Evolutionary conservation across 2,329 filamentous ascomycete species (phyloP).

Genomic region (Neospermospora avenae): DNA sequence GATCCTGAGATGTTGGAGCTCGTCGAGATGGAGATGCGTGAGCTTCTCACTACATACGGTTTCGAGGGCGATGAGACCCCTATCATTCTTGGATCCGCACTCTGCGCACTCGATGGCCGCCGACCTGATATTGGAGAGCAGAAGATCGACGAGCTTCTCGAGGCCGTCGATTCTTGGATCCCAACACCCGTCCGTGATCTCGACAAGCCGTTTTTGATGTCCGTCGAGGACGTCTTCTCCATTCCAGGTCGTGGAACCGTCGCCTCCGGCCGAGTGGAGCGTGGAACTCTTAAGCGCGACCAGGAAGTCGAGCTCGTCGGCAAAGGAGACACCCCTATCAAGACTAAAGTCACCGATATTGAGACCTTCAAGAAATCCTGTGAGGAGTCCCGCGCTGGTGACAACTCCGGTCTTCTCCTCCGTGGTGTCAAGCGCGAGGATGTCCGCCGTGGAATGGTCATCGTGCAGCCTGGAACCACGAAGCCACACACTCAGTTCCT

Average conservation of each 20-base stretch:
- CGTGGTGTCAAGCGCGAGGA: constrained; percentile 97
- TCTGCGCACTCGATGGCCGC: constrained; percentile 87
- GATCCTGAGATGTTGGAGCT: constrained; percentile 99
- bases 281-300: constrained; percentile 90
- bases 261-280: constrained; percentile 94
- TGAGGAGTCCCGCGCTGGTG: constrained; percentile 91
- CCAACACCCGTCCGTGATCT: constrained; percentile 90
- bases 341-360: constrained; percentile 99
- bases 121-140: constrained; percentile 79
- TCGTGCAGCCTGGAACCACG: constrained; percentile 76
- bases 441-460: constrained; percentile 89
- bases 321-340: constrained; percentile 77
- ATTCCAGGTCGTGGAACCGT: constrained; percentile 94
- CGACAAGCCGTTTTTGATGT: constrained; percentile 99
- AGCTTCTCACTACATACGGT: constrained; percentile 86
- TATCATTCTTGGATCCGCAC: constrained; percentile 93
- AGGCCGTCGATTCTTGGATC: constrained; percentile 92
- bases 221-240: constrained; percentile 89
- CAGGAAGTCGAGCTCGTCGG: constrained; percentile 92
- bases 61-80: constrained; percentile 98
- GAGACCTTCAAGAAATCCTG: constrained; percentile 99
- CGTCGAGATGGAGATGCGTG: constrained; percentile 99
- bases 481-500: constrained; percentile 92
- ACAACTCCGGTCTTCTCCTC: constrained; percentile 96
- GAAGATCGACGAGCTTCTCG: constrained; percentile 89